These are phyloP conservation scores for Leccinum pachyderme DNA, from an alignment of 1,284 basidiomycete genomes.

Conservation along the genomic window DNA sequence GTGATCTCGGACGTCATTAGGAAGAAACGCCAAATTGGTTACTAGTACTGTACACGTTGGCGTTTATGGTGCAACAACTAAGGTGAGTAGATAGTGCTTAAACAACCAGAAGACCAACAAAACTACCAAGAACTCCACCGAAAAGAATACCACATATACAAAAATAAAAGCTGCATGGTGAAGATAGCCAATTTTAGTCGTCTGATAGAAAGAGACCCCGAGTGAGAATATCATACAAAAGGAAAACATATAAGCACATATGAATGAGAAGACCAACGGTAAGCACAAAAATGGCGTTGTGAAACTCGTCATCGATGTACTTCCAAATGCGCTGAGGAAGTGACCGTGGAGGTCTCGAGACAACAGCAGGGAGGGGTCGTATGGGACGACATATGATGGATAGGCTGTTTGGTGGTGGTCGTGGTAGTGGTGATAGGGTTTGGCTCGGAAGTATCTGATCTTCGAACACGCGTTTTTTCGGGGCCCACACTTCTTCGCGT, in stretches of 20 bases:
- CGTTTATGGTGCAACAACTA: conserved; percentile 21
- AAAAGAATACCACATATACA: conserved; percentile 16
- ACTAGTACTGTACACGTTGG: conserved; percentile 1
- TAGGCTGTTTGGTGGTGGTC: neutral
- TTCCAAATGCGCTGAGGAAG: conserved; percentile 16
- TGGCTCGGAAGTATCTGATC: conserved; percentile 17
- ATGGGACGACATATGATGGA: neutral
- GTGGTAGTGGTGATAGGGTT: conserved; percentile 13
- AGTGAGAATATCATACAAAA: conserved; percentile 33
- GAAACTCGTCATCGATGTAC: conserved; percentile 28
- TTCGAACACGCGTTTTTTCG: conserved; percentile 24
- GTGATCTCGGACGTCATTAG: neutral
- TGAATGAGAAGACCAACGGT: conserved; percentile 28
- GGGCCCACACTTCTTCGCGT: conserved; percentile 17
- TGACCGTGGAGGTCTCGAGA: conserved; percentile 7
- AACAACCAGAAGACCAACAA: neutral
- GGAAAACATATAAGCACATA: conserved; percentile 28
- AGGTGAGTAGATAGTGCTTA: conserved; percentile 3
- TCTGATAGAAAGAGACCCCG: conserved; percentile 26
- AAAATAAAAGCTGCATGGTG: neutral
- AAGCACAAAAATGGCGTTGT: conserved; percentile 29
- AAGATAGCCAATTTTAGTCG: conserved; percentile 14
- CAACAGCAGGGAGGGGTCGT: neutral
- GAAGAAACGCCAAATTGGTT: conserved; percentile 1
- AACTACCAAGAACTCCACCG: conserved; percentile 2